Base-by-base conservation (phyloP, 106 monocot species). In the Dendrobium huoshanense region DNA sequence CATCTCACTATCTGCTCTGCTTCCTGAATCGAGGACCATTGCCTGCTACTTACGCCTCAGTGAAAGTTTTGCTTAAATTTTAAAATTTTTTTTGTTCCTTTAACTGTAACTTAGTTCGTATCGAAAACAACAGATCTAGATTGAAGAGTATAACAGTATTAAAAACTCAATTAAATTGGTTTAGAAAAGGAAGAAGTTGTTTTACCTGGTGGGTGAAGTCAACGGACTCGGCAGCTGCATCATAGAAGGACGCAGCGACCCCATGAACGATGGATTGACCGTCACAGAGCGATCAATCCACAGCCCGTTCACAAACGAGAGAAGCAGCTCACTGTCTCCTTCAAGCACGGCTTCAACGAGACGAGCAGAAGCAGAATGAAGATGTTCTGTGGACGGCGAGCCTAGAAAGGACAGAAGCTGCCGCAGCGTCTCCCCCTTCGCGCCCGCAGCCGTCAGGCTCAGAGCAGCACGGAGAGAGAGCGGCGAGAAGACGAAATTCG, bases 401-500 rank as follows among this genome's bases (percentile, higher is more conserved):
- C 77, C 85, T 9, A 85, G 31, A 67, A 85, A 82, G 48, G 80
- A 85, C 20, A 85, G 80, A 22, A 88, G 33, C 58, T 78, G 77
- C 31, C 41, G 20, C 49, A 80, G 80, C 4, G 88, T 88, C 49
- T 78, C 80, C 15, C 80, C 88, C 4, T 24, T n/a, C 0, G 85
- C 44, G 2, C 85, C 85, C 4, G 33, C 77, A 0, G 85, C 85
- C 1, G 73, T 80, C 0, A 85, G 73, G 80, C 72, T 77, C 27
- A 88, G 80, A 17, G 82, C 85, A 0, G 79, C 79, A 0, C 48
- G 47, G 61, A 88, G 80, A 3, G 88, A 88, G 5, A 88, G 45
- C 15, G 85, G 85, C 2, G 80, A 88, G 81, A 88, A 82, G 54
- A 82, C 82, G 79, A 88, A 85, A 49, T 88, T 88, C 18, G 81